Conservation (phyloP, 495 filamentous ascomycete species). For the Aspergillus homomorphus region DNA sequence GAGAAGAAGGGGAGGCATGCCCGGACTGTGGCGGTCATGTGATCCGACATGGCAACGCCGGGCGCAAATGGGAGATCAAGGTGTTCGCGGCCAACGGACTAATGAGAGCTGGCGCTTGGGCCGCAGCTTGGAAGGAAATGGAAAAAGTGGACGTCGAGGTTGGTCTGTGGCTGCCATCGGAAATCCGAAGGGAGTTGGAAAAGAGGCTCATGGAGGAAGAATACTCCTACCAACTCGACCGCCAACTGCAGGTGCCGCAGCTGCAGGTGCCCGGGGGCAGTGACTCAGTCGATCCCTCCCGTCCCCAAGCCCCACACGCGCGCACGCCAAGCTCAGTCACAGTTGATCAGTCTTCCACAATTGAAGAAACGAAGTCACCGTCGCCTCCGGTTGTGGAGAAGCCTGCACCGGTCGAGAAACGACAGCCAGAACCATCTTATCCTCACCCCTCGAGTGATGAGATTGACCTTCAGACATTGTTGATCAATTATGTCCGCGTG, state of each 20-base stretch:
- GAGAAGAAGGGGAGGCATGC: slow-evolving; percentile 52
- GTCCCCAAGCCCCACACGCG: neutral
- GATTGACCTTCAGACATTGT: slow-evolving; percentile 54
- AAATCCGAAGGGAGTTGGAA: slow-evolving; percentile 46
- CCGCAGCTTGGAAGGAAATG: slow-evolving; percentile 94
- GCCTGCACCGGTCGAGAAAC: slow-evolving; percentile 1
- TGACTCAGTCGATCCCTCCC: neutral
- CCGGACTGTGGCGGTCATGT: slow-evolving; percentile 57
- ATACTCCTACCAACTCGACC: slow-evolving; percentile 7
- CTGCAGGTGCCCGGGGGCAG: slow-evolving; percentile 15
- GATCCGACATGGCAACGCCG: slow-evolving; percentile 42
- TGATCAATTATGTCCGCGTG: slow-evolving; percentile 66
- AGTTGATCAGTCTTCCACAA: neutral
- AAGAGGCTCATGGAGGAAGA: slow-evolving; percentile 33
- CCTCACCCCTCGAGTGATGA: slow-evolving; percentile 17
- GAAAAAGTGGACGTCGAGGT: slow-evolving; percentile 94
- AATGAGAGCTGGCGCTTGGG: slow-evolving; percentile 89
- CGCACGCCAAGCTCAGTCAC: neutral
- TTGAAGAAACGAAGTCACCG: neutral
- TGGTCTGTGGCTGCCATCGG: slow-evolving; percentile 63
- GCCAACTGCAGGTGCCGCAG: slow-evolving; percentile 15
- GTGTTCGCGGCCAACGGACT: slow-evolving; percentile 92
- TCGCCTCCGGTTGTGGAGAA: neutral
- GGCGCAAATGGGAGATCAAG: slow-evolving; percentile 74
- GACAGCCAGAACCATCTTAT: slow-evolving; percentile 5